Evolutionary conservation across 2,329 filamentous ascomycete species (phyloP).

Genomic region (Dothistroma pini): DNA sequence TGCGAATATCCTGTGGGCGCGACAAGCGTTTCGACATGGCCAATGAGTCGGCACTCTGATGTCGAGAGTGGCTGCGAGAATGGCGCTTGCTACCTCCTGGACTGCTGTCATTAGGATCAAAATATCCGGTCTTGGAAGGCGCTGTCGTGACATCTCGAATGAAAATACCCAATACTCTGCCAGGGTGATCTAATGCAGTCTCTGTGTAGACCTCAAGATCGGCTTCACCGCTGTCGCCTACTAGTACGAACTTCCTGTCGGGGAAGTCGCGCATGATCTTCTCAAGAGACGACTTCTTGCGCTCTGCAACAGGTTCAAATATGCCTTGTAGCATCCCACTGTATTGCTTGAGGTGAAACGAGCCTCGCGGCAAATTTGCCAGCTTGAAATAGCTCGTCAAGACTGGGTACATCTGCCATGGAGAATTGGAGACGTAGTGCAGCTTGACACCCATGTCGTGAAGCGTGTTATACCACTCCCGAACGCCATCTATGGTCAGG

Average conservation of each 20-base stretch:
- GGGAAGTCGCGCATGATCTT: constrained; percentile 87
- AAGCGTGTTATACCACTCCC: constrained; percentile 81
- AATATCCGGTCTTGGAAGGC: constrained; percentile 62
- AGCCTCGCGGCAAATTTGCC: constrained; percentile 77
- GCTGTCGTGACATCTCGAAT: constrained; percentile 93
- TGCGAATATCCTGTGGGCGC: constrained; percentile 35
- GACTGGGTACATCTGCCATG: constrained; percentile 94
- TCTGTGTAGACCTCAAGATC: constrained; percentile 98
- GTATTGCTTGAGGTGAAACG: constrained; percentile 94
- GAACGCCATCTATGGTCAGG: constrained; percentile 79
- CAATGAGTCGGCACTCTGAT: constrained; percentile 32
- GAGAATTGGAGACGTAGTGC: constrained; percentile 99
- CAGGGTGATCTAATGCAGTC: constrained; percentile 77
- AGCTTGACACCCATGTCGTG: constrained; percentile 77
- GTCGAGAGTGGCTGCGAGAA: constrained; percentile 30
- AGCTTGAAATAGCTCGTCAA: constrained; percentile 79
- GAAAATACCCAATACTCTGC: constrained; percentile 79
- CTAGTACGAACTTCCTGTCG: constrained; percentile 79
- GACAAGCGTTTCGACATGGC: constrained; percentile 31
- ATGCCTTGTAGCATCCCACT: constrained; percentile 96
- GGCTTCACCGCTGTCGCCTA: constrained; percentile 94
- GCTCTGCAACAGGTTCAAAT: constrained; percentile 92
- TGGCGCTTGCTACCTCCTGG: constrained; percentile 29
- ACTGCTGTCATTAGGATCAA: constrained; percentile 59
- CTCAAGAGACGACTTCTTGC: constrained; percentile 85